Evolutionary conservation across 768 basidiomycete species (phyloP), one percentile per base, ranked within the genome.

Genomic region (Nidularia sp.): DNA sequence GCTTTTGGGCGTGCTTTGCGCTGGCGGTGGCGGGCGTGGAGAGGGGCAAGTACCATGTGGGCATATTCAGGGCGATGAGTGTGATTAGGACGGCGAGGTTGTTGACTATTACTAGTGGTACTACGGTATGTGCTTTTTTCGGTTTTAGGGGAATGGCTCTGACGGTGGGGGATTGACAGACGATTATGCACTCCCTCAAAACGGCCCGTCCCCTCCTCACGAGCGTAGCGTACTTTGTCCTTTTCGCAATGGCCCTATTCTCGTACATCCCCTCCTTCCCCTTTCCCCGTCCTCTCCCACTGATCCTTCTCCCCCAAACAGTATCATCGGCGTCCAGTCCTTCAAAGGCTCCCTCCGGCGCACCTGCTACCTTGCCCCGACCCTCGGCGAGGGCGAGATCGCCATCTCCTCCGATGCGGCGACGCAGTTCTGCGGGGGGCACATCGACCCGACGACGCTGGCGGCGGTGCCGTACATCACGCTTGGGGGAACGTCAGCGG

Each of bases 131-230:
- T 72, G 7, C 34, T 22, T 12, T 34, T 29, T 47, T 6, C n/a
- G 29, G 48, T 34, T 34, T 43, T 44, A 18, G 18, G 18, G 22
- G 46, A 29, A 29, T 50, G 39, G 15, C 42, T 8, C 29, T 41
- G 34, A 54, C 57, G 50, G 62, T 48, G 60, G 47, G 36, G 34
- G 31, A 22, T 42, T 41, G 50, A 4, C 50, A 78, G 77, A 79
- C 94, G 0, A 97, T 98, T 61, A 86, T 98, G 76, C 88, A 85
- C 53, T 94, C 91, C 2, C 72, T 98, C 51, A 98, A 98, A 70
- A 86, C 84, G 1, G 94, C 95, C 0, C 81, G 86, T 22, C 93
- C 95, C 0, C 72, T 97, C n/a, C 80, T 98, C 6, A 83, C 93
- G 4, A 87, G 86, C 52, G 94, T 98, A 4, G 83, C 93, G 0